Conservation (phyloP, 495 filamentous ascomycete genomes). For the Amorphotheca resinae region DNA sequence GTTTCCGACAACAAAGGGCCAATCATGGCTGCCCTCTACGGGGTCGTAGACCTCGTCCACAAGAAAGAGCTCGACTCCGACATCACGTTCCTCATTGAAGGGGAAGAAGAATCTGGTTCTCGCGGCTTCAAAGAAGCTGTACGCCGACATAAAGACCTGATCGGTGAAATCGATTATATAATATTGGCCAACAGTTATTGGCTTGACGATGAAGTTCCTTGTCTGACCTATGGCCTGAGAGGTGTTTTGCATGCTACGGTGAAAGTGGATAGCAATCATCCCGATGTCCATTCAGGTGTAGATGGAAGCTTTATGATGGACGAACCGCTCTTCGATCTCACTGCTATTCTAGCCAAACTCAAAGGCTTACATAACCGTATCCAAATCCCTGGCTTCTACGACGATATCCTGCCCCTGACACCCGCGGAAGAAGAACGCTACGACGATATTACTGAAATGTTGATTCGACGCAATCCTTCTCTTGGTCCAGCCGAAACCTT, state of each 20-base stretch:
- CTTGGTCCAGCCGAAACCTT: slow-evolving; percentile 54
- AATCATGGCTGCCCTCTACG: slow-evolving; percentile 83
- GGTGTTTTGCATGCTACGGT: slow-evolving; percentile 94
- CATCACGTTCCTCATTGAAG: slow-evolving; percentile 87
- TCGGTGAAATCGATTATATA: slow-evolving; percentile 87
- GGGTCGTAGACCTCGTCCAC: slow-evolving; percentile 73
- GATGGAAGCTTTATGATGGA: slow-evolving; percentile 81
- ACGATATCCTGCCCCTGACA: slow-evolving; percentile 64
- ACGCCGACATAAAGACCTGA: slow-evolving; percentile 60
- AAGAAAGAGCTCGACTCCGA: slow-evolving; percentile 70
- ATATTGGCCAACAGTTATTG: slow-evolving; percentile 95
- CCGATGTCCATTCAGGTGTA: slow-evolving; percentile 90
- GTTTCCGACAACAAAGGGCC: slow-evolving; percentile 97
- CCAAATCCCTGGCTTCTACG: slow-evolving; percentile 66
- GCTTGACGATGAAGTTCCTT: slow-evolving; percentile 91
- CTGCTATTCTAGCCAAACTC: slow-evolving; percentile 64
- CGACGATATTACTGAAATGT: slow-evolving; percentile 62
- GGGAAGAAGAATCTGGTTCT: slow-evolving; percentile 91
- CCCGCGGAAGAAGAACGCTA: slow-evolving; percentile 70
- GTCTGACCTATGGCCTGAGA: slow-evolving; percentile 84
- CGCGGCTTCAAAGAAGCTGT: slow-evolving; percentile 78
- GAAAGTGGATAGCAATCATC: slow-evolving; percentile 68
- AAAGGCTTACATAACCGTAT: slow-evolving; percentile 55
- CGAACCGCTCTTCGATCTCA: slow-evolving; percentile 82
- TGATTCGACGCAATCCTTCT: slow-evolving; percentile 56